Evolutionary conservation across 2,329 filamentous ascomycete species (phyloP).

Genomic region (Paracorniculantispora psalliotae): DNA sequence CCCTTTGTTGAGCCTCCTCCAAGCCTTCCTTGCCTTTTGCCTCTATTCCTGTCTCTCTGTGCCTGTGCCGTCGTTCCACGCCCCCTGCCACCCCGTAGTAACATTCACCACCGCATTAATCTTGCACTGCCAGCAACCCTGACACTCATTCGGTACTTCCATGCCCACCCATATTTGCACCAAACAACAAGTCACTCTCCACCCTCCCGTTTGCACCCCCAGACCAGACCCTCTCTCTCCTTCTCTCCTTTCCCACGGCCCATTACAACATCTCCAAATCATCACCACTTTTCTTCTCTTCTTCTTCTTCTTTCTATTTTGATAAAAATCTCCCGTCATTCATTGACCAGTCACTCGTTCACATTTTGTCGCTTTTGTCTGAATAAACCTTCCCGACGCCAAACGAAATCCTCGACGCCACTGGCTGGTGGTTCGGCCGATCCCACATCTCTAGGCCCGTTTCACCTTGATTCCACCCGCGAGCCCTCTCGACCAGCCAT

Average conservation of each 20-base stretch:
- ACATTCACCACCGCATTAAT: neutral
- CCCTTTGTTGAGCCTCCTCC: too few species aligned
- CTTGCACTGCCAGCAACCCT: too few species aligned
- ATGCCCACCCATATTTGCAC: neutral
- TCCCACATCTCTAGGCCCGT: neutral
- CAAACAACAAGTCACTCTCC: neutral
- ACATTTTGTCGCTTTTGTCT: constrained; percentile 19
- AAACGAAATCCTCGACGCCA: neutral
- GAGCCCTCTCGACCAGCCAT: constrained; percentile 5
- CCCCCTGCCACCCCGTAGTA: neutral
- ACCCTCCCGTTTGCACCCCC: too few species aligned
- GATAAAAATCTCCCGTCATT: neutral
- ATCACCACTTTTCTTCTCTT: constrained; percentile 11
- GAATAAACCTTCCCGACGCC: neutral
- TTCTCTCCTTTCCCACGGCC: neutral
- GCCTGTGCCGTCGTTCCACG: neutral
- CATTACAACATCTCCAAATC: neutral
- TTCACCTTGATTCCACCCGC: constrained; percentile 13
- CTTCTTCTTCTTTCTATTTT: constrained; percentile 11
- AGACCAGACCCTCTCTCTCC: neutral
- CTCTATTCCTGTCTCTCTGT: neutral
- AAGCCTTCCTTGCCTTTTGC: neutral
- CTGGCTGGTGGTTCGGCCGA: constrained; percentile 8
- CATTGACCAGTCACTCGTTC: constrained; percentile 14
- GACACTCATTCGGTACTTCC: too few species aligned